Conservation (phyloP, 306 rosid genomes). For the Citrullus mucosospermus region DNA sequence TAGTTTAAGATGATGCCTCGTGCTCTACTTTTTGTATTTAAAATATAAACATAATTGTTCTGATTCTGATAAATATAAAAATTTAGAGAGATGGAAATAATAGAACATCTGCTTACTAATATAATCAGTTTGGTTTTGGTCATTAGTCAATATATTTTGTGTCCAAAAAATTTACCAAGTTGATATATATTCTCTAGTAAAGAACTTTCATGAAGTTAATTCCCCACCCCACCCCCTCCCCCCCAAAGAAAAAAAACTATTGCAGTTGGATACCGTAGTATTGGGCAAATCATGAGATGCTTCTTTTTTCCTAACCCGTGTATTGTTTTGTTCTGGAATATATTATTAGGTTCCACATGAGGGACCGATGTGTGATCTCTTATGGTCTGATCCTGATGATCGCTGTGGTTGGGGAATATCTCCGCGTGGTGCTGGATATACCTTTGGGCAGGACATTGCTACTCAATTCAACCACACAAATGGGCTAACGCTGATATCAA, state of each 20-base stretch:
- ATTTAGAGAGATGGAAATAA: not conserved
- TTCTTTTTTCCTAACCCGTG: not conserved
- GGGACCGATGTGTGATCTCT: slow-evolving; percentile 47
- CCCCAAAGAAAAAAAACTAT: not conserved
- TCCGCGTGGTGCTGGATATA: slow-evolving; percentile 46
- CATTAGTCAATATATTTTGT: not conserved
- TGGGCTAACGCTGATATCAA: slow-evolving; percentile 40
- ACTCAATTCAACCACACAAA: slow-evolving; percentile 41
- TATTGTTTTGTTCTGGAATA: not conserved
- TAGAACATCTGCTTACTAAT: not conserved
- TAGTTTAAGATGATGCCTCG: too few species aligned
- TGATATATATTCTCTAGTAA: not conserved
- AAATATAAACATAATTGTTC: not conserved
- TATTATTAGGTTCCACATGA: slow-evolving; percentile 38
- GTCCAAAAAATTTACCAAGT: not conserved
- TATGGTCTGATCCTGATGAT: slow-evolving; percentile 45
- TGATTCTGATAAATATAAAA: not conserved
- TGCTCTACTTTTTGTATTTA: too few species aligned
- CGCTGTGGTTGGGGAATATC: slow-evolving; percentile 49
- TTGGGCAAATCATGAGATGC: not conserved
- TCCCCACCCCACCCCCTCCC: not conserved
- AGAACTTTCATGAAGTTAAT: not conserved
- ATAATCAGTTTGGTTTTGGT: not conserved
- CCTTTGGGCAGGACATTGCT: slow-evolving; percentile 43
- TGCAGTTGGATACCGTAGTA: not conserved